Conservation (phyloP, 75 land plant species). For the Picea sitchensis region DNA sequence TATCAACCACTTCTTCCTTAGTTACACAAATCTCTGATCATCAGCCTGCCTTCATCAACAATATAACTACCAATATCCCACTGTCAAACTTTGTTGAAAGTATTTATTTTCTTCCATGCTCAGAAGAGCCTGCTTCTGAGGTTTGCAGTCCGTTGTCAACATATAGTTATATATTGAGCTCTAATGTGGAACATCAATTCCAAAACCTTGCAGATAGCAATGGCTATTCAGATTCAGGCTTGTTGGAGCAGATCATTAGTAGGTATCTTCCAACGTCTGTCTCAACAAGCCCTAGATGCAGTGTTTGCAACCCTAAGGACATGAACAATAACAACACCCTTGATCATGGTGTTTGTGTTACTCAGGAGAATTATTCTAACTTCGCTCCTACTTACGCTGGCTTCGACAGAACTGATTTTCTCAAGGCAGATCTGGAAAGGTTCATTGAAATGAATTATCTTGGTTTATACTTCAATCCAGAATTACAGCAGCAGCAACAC, state of each 20-base stretch:
- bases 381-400: neutral
- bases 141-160: neutral
- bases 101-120: neutral
- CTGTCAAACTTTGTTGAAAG: neutral
- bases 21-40: neutral
- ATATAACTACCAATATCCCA: neutral
- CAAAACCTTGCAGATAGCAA: neutral
- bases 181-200: neutral
- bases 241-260: constrained; percentile 32
- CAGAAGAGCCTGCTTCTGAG: neutral
- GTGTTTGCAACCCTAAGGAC: neutral
- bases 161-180: neutral
- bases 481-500: neutral
- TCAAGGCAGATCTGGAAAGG: neutral
- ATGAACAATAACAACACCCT: neutral
- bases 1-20: neutral
- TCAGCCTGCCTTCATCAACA: neutral
- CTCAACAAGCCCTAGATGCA: neutral
- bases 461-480: neutral
- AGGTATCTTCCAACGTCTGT: constrained; percentile 23
- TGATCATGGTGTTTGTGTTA: neutral
- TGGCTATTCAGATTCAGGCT: constrained; percentile 34
- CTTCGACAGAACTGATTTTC: neutral
- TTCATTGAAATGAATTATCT: neutral
- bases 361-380: neutral